A percentile compares a stretch with the other conserved stretches of the same genome.
phyloP scores from a whole-genome alignment of 2,329 filamentous ascomycete species.

The Colletotrichum tamarilloi region DNA sequence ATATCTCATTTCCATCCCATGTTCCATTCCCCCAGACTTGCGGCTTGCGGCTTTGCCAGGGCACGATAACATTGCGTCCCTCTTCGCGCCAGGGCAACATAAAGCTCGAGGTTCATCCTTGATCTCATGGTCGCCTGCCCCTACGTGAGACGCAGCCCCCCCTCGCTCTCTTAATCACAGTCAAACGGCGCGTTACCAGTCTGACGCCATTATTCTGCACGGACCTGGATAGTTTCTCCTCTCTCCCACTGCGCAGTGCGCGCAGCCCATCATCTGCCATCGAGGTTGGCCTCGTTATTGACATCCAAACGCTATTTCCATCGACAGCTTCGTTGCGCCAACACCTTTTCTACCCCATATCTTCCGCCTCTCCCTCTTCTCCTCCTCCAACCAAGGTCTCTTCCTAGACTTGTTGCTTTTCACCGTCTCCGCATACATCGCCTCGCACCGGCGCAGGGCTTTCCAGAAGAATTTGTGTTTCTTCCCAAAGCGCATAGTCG shows the following conservation, averaged over 20 bases:
- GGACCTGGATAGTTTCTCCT: constrained; percentile 3
- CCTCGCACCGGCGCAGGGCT: background rate
- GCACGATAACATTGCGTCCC: background rate
- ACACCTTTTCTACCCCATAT: background rate
- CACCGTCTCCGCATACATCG: background rate
- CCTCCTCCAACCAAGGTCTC: background rate
- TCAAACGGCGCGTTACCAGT: constrained; percentile 14
- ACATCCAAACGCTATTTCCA: background rate
- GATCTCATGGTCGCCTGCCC: constrained; percentile 18
- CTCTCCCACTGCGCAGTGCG: no score
- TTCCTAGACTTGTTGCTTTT: background rate
- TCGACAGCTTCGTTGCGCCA: background rate
- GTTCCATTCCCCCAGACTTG: background rate
- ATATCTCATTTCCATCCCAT: constrained; percentile 24
- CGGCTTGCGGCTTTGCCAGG: background rate
- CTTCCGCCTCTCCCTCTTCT: background rate
- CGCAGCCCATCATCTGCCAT: background rate
- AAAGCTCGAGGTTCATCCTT: constrained; percentile 32
- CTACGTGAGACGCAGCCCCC: constrained; percentile 27
- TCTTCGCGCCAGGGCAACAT: background rate
- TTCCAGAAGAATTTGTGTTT: background rate
- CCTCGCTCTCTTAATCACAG: constrained; percentile 20
- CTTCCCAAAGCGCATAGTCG: background rate
- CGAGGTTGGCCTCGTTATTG: background rate
- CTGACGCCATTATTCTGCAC: constrained; percentile 33